Percentiles rank a stretch among this genome's conserved stretches.
phyloP scores from a whole-genome alignment of 2,329 filamentous ascomycete species.

The Clonostachys rosea region DNA sequence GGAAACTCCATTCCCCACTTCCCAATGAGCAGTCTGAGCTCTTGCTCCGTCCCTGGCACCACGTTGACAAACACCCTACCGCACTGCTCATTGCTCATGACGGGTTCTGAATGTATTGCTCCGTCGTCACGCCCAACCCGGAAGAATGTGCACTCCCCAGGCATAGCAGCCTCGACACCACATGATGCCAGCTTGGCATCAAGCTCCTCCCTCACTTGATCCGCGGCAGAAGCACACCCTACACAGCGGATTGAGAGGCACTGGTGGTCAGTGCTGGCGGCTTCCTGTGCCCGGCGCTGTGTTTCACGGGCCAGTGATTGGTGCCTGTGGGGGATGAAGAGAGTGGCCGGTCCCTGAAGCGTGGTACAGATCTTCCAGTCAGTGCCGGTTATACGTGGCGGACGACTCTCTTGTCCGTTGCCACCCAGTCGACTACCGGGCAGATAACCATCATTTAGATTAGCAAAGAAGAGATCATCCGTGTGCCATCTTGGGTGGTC shows the following conservation, averaged over 20 bases:
- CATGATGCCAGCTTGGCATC: constrained; percentile 15
- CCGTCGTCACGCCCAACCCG: constrained; percentile 31
- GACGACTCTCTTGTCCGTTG: not conserved
- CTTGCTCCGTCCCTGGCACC: constrained; percentile 24
- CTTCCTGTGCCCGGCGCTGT: constrained; percentile 18
- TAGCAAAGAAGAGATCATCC: constrained; percentile 39
- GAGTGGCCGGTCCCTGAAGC: constrained; percentile 37
- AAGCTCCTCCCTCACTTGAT: constrained; percentile 28
- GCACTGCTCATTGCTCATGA: constrained; percentile 16
- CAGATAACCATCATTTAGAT: constrained; percentile 7
- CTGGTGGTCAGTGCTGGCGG: constrained; percentile 22
- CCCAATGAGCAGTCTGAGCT: constrained; percentile 19
- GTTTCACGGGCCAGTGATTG: constrained; percentile 22
- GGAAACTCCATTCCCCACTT: constrained; percentile 33
- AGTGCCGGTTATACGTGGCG: constrained; percentile 11
- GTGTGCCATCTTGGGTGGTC: constrained; percentile 42
- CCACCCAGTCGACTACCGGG: constrained; percentile 1
- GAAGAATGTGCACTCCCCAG: constrained; percentile 32
- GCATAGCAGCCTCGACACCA: constrained; percentile 10
- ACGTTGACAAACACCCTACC: constrained; percentile 29
- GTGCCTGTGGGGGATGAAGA: constrained; percentile 30
- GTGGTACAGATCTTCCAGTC: constrained; percentile 44
- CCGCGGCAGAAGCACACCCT: constrained; percentile 34
- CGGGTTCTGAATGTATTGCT: constrained; percentile 34
- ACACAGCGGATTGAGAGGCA: constrained; percentile 36